Evolutionary conservation across 495 filamentous ascomycete genomes (phyloP), one percentile per base, ranked within the genome.

Genomic region (Chlorociboria aeruginascens): DNA sequence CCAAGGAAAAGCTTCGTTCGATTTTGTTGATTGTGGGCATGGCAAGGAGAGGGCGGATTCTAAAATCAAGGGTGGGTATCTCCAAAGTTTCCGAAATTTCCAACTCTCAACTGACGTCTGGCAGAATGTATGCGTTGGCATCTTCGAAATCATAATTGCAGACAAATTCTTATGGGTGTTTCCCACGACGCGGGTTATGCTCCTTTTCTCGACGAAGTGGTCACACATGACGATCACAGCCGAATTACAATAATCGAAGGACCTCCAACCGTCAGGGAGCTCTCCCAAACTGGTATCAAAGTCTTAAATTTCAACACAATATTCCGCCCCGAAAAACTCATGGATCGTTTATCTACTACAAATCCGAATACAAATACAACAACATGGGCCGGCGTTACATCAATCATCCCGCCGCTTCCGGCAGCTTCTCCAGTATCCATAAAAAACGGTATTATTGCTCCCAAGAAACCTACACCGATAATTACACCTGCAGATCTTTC

Each of bases 101-200:
- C 1, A 25, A 4, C 20, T 25, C 20, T 25, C 20, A 25, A 25
- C 20, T 25, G 20, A 25, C 20, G 25, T 31, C 13, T 17, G 29
- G 8, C 65, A 89, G 87, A 88, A 57, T 61, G 53, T 30, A 59
- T 68, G 7, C 57, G 63, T 40, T 75, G 67, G 62, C 69, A 78
- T 66, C 53, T 86, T 74, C 69, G 79, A 76, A 74, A 89, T 55
- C 74, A 70, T 57, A 84, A 87, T 61, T 93, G 87, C 64, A 83
- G 82, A 55, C 85, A 89, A 50, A 79, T 93, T 36, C 66, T 89
- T 40, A 68, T 95, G 38, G 88, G 86, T 10, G 81, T 86, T 51
- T 83, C 82, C 16, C 82, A 86, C 50, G 83, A 89, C 61, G 75
- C 77, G 47, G 76, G 78, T 32, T 93, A 88, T 61, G 77, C 74